Base-by-base conservation (phyloP, 768 basidiomycete species). In the Calocybe indica region DNA sequence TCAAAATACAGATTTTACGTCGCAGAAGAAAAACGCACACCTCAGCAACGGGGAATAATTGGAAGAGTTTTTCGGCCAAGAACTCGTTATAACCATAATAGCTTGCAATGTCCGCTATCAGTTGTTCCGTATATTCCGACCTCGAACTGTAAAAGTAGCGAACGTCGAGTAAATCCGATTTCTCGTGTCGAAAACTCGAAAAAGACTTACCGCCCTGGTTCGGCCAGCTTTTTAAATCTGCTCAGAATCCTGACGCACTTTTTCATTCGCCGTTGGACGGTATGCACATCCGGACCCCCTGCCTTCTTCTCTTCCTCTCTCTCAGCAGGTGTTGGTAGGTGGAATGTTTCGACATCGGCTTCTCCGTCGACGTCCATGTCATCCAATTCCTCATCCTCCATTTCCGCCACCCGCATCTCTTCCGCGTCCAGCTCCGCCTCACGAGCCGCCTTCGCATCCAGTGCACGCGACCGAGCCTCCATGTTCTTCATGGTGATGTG, bases 71-170 rank as follows among this genome's bases (percentile, higher is more conserved):
- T 61, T 95, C 92, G 2, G 86, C 81, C 38, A 99, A 77, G 70
- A 93, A 98, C 5, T 88, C 85, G 57, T 97, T 98, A 70, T 99
- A 99, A 29, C 96, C 96, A 61, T 97, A 98, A 70, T 99, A 98
- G 59, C 80, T 92, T 22, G 84, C 84, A 55, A 98, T 92, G 57
- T 99, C 96, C 28, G 82, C 72, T 8, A 93, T 69, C 41, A 99
- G 71, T 62, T 97, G 95, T 37, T 85, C 82, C 30, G 87, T 76
- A 54, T 97, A 94, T 59, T 99, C 95, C 32, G 91, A 80, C 31
- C 96, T 78, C 50, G 91, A 79, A 54, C 95, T 96, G 59, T 14
- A 30, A 12, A 14, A 30, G 43, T 37, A 44, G 14, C 39, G 34
- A 45, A 43, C 38, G 40, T 51, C 45, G 42, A 40, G 30, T 22